Conservation (phyloP, 208 protist species). For the Trypanosoma vivax region DNA sequence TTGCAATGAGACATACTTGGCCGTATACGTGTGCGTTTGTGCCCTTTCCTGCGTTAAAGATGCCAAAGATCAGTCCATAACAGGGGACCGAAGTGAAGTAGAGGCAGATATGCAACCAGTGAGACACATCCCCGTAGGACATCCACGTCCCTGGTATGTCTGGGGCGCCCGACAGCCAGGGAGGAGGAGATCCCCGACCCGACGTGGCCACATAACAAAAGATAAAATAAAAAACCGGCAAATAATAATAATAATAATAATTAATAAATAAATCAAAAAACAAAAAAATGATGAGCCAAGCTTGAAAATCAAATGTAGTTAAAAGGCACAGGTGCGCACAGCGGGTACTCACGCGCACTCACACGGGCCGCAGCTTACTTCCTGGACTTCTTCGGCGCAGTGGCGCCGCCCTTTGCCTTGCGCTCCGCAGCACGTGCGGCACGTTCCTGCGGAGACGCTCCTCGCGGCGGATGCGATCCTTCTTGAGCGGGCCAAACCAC, state of each 20-base stretch:
- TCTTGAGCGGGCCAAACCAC: slow-evolving; percentile 96
- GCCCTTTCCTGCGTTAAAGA: too few species aligned
- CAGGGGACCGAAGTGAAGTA: too few species aligned
- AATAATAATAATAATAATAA: neutral
- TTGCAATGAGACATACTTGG: too few species aligned
- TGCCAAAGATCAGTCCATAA: too few species aligned
- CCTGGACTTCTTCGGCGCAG: slow-evolving; percentile 19
- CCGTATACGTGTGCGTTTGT: too few species aligned
- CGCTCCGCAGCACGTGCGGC: slow-evolving; percentile 68
- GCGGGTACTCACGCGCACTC: neutral
- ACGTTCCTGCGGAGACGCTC: slow-evolving; percentile 81
- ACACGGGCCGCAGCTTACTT: slow-evolving; percentile 5
- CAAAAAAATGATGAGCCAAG: neutral
- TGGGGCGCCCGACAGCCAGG: too few species aligned
- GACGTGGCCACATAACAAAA: neutral
- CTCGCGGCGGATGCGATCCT: slow-evolving; percentile 80
- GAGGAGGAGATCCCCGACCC: too few species aligned
- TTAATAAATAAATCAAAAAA: slow-evolving; percentile 7
- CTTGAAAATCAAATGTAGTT: neutral
- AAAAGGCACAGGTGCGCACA: neutral
- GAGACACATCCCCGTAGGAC: too few species aligned
- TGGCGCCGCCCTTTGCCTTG: slow-evolving; percentile 33
- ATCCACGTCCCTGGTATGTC: too few species aligned
- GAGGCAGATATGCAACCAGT: too few species aligned
- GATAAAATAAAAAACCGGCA: slow-evolving; percentile 11